Evolutionary conservation across 306 rosid genomes (phyloP).

Genomic region (Fragaria ananassa): DNA sequence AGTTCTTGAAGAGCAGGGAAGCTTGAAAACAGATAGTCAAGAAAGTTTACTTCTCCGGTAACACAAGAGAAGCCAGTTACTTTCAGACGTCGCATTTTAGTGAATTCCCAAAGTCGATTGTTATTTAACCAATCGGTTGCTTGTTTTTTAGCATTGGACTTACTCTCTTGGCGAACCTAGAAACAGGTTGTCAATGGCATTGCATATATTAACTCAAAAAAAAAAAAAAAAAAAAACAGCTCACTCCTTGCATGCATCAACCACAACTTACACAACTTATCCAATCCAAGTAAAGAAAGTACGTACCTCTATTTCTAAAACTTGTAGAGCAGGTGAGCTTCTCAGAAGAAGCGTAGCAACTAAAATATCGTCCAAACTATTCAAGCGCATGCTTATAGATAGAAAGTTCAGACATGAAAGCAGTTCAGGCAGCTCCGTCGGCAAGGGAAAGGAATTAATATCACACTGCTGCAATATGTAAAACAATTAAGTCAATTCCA

Average conservation of each 20-base stretch:
- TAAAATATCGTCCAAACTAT: background rate
- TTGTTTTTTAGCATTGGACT: background rate
- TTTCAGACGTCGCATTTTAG: background rate
- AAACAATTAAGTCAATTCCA: background rate
- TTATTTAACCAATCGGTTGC: background rate
- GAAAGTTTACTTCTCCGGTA: conserved; percentile 14
- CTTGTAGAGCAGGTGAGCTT: background rate
- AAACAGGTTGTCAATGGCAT: background rate
- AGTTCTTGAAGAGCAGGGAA: conserved; percentile 50
- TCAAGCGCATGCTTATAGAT: background rate
- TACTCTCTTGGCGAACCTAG: background rate
- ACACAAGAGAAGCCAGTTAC: background rate
- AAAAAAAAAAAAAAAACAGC: background rate
- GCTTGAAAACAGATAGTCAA: conserved; percentile 14
- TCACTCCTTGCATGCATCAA: background rate
- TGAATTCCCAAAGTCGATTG: conserved; percentile 42
- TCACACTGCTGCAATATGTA: background rate
- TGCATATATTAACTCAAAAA: background rate
- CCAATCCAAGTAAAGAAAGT: background rate
- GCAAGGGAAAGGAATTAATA: background rate
- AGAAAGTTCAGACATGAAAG: background rate
- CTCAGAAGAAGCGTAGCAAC: background rate
- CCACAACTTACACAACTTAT: background rate
- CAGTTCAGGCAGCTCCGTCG: background rate
- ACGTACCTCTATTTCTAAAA: conserved; percentile 38